These are phyloP conservation scores for Lactarius deliciosus DNA, from an alignment of 768 basidiomycete species.

Conservation along the genomic window DNA sequence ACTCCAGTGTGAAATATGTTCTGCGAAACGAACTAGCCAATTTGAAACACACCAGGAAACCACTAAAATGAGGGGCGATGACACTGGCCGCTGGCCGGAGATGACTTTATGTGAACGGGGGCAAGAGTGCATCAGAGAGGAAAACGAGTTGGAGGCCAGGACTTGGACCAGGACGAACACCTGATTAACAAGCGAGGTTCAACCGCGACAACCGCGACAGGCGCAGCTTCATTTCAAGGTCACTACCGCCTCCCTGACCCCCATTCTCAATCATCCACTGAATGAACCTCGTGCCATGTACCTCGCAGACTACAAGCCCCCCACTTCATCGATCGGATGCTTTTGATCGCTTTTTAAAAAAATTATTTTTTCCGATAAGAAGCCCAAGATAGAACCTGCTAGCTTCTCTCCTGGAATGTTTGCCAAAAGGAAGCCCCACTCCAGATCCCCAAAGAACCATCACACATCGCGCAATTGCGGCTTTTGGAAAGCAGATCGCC, in stretches of 20 bases:
- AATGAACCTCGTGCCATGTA: neutral
- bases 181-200: too few species aligned
- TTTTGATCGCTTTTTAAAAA: too few species aligned
- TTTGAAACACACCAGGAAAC: constrained; percentile 3
- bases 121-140: constrained; percentile 1
- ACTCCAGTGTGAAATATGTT: neutral
- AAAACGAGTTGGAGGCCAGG: neutral
- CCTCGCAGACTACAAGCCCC: neutral
- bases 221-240: too few species aligned
- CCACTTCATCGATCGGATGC: too few species aligned
- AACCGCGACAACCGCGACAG: too few species aligned
- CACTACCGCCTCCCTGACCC: too few species aligned
- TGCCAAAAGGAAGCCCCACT: neutral
- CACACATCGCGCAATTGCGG: neutral
- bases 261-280: too few species aligned
- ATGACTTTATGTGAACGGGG: constrained; percentile 18
- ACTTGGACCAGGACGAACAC: too few species aligned
- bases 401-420: neutral
- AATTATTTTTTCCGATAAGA: neutral
- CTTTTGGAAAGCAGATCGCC: neutral
- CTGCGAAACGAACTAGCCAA: constrained; percentile 22
- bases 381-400: neutral
- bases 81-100: constrained; percentile 7
- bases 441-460: neutral
- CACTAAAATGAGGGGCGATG: constrained; percentile 15